A percentile compares a stretch with the other conserved stretches of the same genome.
Evolutionary conservation across 2,329 filamentous ascomycete genomes (phyloP).

Genomic region (Talaromyces sp.): DNA sequence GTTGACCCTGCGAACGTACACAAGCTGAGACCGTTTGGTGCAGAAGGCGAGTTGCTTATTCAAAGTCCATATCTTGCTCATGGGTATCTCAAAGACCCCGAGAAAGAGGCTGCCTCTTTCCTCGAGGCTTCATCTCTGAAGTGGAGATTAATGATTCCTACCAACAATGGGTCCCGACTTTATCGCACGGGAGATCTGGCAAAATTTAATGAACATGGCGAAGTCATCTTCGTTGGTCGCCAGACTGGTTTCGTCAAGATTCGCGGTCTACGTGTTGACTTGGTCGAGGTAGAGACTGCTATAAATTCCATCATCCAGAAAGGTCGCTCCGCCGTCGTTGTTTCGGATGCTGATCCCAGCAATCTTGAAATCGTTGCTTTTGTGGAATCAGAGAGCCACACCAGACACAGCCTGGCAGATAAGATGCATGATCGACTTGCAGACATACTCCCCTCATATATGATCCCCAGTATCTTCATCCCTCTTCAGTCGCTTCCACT

Average conservation of each 20-base stretch:
- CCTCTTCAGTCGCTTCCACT: background rate
- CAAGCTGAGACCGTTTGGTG: conserved; percentile 1
- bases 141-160: background rate
- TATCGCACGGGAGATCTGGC: conserved; percentile 3
- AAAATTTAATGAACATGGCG: conserved; percentile 1
- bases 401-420: background rate
- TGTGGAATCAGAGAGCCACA: background rate
- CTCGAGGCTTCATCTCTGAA: background rate
- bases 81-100: background rate
- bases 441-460: conserved; percentile 1
- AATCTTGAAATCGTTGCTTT: background rate
- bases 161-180: background rate
- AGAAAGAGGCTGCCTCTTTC: background rate
- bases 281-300: background rate
- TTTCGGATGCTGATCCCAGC: background rate
- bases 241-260: conserved; percentile 1
- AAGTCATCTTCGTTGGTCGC: conserved; percentile 1
- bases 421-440: background rate
- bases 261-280: conserved; percentile 1
- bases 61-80: conserved; percentile 2
- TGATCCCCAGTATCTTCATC: conserved; percentile 4
- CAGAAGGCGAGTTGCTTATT: conserved; percentile 2
- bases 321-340: background rate
- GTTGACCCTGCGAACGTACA: background rate
- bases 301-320: background rate